Base-by-base conservation (phyloP, 2,329 filamentous ascomycete genomes). In the Stachybotrys echinatus region DNA sequence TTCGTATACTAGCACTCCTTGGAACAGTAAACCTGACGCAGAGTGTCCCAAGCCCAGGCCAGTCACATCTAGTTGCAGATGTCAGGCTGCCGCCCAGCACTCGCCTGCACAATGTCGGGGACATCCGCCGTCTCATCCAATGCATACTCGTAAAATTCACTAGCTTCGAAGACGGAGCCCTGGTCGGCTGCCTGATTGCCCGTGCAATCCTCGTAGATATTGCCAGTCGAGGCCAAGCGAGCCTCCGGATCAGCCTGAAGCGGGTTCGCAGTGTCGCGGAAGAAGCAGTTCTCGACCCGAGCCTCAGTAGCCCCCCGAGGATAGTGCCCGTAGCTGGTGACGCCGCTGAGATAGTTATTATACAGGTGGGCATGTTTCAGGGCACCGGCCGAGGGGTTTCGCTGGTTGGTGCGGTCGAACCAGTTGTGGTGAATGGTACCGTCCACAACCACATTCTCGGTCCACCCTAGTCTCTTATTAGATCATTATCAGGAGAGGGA, bases 391-490 rank as follows among this genome's bases (percentile, higher is more conserved):
- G 47, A 52, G 3, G 54, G 54, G 23, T 56, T 56, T 18, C 53
- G 53, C 38, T 52, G 51, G 42, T 53, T 56, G 4, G 54, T 55
- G 17, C 42, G 31, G 20, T 56, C 49, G 21, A 56, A 54, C 42
- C 45, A 55, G 51, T 56, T 56, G 40, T 53, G 47, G 44, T 51
- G 50, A 40, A 56, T 51, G 6, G 51, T 56, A 20, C 49, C 54
- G 12, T 49, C 48, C 0, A 53, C 51, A 1, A 49, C 48, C 10
- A 56, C 54, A 2, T 56, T 56, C 3, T 54, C 52, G 1, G 54
- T 56, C 54, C 54, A 56, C 45, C 54, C 50, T 42, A 40, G 27
- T 22, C 7, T 7, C 5, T 4, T 23, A 14, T 23, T 12, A 42
- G 40, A 7, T 21, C 6, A 5, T 7, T 5, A 5, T 17, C 18